Base-by-base conservation (phyloP, 768 basidiomycete species). In the Hemileccinum impolitum region DNA sequence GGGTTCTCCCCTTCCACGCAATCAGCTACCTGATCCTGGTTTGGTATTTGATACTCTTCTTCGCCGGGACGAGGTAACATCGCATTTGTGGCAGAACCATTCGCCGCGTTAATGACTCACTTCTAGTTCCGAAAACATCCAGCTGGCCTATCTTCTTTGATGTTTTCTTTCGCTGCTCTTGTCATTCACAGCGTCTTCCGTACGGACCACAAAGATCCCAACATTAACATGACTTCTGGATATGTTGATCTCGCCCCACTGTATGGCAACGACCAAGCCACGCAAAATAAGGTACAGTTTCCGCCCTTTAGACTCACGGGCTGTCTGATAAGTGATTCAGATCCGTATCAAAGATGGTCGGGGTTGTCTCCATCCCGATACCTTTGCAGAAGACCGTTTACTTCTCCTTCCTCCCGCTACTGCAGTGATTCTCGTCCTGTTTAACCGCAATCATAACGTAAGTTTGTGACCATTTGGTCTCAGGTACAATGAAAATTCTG, bases 131-230 rank as follows among this genome's bases (percentile, higher is more conserved):
- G 76, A 9, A 66, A 79, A 54, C 91, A 93, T 59, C 90, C 91
- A 6, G 83, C 79, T 6, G 90, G 90, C 0, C 72, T 93, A 32
- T 90, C 87, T 2, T 78, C 82, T 38, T 58, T 88, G 61, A 85
- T 92, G 83, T 92, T 92, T 61, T 72, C 83, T 7, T 91, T 88
- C 53, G 90, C 89, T 8, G 82, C 89, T 2, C 76, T 91, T 12
- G 87, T 92, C 35, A 89, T 91, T 43, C 90, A 91, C 61, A 90
- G 87, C 39, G 82, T 90, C 46, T 94, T 94, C 79, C 87, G 88
- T 37, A 93, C 91, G 0, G 80, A 81, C 11, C 86, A 87, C 63
- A 66, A 59, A 10, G 72, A 87, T 42, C 72, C 75, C 14, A 77
- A 75, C 58, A 82, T 89, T 57, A 94, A 94, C 67, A 79, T 90